These are phyloP conservation scores for Aethionema arabicum DNA, from an alignment of 345 rosid genomes.

Conservation along the genomic window DNA sequence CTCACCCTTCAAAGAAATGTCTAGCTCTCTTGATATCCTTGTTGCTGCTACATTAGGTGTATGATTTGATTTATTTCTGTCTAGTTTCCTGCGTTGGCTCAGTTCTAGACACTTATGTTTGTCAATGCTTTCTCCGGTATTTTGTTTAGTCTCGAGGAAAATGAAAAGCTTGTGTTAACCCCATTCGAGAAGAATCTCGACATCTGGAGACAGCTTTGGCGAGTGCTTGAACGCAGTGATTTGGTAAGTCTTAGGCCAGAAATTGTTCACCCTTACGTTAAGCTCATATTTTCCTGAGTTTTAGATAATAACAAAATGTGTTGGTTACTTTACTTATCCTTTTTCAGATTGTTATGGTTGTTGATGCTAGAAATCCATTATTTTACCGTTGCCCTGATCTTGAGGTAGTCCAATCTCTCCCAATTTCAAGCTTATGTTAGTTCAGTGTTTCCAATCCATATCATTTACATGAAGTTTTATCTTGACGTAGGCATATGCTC, in stretches of 20 bases:
- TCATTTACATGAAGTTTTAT: slow-evolving; percentile 21
- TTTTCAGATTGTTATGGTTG: slow-evolving; percentile 93
- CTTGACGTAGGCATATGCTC: slow-evolving; percentile 65
- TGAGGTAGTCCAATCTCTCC: slow-evolving; percentile 59
- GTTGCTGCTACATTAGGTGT: slow-evolving; percentile 4
- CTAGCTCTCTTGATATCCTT: slow-evolving; percentile 1
- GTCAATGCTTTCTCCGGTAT: slow-evolving; percentile 15
- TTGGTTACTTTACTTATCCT: slow-evolving; percentile 12
- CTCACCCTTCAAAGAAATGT: slow-evolving; percentile 6
- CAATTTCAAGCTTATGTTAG: slow-evolving; percentile 10
- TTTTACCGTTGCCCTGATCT: slow-evolving; percentile 94
- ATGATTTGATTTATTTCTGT: slow-evolving; percentile 6
- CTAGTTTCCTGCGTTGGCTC: background rate
- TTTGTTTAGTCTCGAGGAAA: slow-evolving; percentile 81
- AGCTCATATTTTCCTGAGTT: background rate
- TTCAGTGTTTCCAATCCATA: slow-evolving; percentile 5
- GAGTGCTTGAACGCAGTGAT: slow-evolving; percentile 97
- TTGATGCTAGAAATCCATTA: slow-evolving; percentile 91
- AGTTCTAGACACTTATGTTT: slow-evolving; percentile 6
- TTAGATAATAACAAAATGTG: background rate
- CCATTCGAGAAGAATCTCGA: slow-evolving; percentile 98
- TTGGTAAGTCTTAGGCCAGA: slow-evolving; percentile 52
- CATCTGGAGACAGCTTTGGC: slow-evolving; percentile 99
- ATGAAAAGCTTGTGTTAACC: slow-evolving; percentile 88
- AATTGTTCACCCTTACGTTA: background rate